phyloP scores from a whole-genome alignment of 345 rosid species.

The Pistacia atlantica region DNA sequence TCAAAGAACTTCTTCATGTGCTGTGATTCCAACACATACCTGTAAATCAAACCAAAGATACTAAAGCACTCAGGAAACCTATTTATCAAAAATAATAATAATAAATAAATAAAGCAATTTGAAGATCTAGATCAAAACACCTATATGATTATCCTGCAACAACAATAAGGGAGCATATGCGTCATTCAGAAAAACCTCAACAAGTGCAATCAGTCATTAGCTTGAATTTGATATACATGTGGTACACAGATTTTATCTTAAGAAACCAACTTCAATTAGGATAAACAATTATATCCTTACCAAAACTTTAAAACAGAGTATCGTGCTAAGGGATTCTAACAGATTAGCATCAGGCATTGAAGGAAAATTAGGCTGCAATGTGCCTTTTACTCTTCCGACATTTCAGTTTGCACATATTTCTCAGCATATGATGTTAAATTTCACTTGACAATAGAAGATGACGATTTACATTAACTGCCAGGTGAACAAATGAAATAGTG shows the following conservation, averaged over 20 bases:
- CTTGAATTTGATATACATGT: background rate
- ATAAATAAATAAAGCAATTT: background rate
- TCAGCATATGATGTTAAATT: background rate
- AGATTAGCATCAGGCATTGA: background rate
- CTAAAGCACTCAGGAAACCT: background rate
- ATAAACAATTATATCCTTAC: background rate
- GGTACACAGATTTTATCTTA: background rate
- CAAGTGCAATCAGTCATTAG: background rate
- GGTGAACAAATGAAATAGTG: background rate
- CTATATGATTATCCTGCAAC: background rate
- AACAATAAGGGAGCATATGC: background rate
- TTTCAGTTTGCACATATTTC: background rate
- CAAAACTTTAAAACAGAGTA: background rate
- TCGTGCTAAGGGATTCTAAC: background rate
- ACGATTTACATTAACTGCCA: background rate
- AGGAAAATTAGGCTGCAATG: background rate
- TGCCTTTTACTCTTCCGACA: background rate
- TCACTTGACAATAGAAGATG: background rate
- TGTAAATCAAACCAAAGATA: constrained; percentile 34
- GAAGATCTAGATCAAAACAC: background rate
- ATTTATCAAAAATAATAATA: background rate
- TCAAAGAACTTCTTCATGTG: constrained; percentile 90
- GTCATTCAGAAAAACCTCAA: background rate
- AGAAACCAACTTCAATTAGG: background rate
- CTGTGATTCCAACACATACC: constrained; percentile 87